Evolutionary conservation across 129 eudicot genomes (phyloP), one percentile per base, ranked within the genome.

Genomic region (Erigeron canadensis): DNA sequence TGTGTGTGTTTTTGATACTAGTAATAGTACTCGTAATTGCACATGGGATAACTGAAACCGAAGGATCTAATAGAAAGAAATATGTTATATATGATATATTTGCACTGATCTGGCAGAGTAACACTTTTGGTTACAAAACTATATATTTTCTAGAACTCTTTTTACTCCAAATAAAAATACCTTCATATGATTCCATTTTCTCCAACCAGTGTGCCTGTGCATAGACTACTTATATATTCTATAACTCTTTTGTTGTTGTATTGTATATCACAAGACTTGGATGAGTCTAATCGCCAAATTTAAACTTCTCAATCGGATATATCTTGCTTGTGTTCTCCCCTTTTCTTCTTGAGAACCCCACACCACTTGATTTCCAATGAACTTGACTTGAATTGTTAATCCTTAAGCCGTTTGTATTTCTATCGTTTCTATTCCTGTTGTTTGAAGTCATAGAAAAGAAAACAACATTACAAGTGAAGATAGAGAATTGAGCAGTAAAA

Each of bases 261-360:
- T 21, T 55, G 58, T 46, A 64, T 45, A 50, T 74, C 16, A 21
- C 11, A 23, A 53, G 45, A 11, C 44, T 64, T 54, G 37, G 8
- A 70, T 60, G 10, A 60, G 0, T 58, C 47, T 72, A 80, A 37
- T 70, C 74, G 75, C 69, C 58, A 18, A 85, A 80, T 73, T 75
- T 80, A 12, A 88, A 63, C 84, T 85, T 88, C 9, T 82, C 95
- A 48, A 78, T 47, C 5, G 95, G 95, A 76, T 88, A 88, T 55
- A 77, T 70, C 71, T 84, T 81, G 63, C 76, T 71, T 44, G 65
- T 80, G 42, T 66, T 78, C 65, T 72, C 80, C 39, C 65, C 86
- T 47, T 71, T 77, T 45, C 44, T 37, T 28, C 50, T 19, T 50
- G 86, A 68, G 15, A 74, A 72, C 74, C 53, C 51, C 19, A 76